These are phyloP conservation scores for Sporothrix sp. DNA, from an alignment of 2,329 filamentous ascomycete species.

Conservation along the genomic window DNA sequence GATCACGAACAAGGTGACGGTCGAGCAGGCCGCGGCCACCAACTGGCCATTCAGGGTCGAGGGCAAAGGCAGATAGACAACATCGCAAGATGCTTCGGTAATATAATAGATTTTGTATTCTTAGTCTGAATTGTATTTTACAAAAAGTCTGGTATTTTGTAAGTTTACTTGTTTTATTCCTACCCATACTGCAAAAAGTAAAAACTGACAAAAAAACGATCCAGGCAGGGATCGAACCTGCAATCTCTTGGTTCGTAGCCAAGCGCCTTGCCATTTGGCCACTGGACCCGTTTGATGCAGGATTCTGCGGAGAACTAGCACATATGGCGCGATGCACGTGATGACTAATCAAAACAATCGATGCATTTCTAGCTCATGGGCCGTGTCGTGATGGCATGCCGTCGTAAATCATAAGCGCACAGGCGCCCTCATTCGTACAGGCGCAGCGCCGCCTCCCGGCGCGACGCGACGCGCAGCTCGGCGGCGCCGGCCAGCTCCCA, in stretches of 20 bases:
- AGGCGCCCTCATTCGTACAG: background rate
- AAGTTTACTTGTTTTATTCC: background rate
- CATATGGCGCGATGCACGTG: background rate
- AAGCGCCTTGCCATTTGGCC: constrained; percentile 28
- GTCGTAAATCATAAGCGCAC: background rate
- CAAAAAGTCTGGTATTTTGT: background rate
- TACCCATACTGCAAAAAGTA: background rate
- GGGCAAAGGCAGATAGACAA: background rate
- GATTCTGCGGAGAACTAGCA: background rate
- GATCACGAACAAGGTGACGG: constrained; percentile 21
- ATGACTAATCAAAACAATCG: too few species aligned
- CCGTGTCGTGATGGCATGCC: background rate
- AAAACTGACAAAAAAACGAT: constrained; percentile 16
- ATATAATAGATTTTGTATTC: background rate
- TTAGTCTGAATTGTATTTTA: background rate
- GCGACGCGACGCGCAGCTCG: background rate
- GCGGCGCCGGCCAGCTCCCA: constrained; percentile 6
- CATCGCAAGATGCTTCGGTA: constrained; percentile 4
- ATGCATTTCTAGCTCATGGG: too few species aligned
- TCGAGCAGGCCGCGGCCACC: constrained; percentile 19
- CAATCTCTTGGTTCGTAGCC: constrained; percentile 31
- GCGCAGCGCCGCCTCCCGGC: background rate
- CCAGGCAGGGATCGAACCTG: constrained; percentile 29
- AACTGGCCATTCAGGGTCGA: constrained; percentile 22
- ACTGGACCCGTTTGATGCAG: constrained; percentile 16